phyloP scores from a whole-genome alignment of 2,329 filamentous ascomycete species.

The Arthroderma uncinatum region DNA sequence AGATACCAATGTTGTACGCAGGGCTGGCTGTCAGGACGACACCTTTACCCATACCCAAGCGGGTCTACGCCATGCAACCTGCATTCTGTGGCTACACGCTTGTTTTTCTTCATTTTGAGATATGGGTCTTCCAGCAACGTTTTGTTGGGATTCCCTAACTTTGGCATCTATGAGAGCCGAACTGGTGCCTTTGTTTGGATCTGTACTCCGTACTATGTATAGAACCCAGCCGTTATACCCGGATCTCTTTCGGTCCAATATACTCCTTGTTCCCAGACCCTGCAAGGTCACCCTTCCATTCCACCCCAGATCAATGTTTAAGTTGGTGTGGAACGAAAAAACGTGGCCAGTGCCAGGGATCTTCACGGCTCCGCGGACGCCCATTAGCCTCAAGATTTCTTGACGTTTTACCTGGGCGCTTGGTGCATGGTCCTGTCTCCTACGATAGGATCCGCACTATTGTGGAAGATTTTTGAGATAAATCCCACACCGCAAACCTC shows the following conservation, averaged over 20 bases:
- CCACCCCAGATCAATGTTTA: neutral
- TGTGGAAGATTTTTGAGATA: conserved; percentile 2
- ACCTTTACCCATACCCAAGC: neutral
- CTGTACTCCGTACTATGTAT: neutral
- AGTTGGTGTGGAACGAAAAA: neutral
- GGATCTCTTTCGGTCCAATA: neutral
- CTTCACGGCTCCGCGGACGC: neutral
- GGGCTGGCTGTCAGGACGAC: no score
- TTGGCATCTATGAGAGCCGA: neutral
- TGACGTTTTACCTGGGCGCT: neutral
- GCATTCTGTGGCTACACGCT: neutral
- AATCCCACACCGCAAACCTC: neutral
- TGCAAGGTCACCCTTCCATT: neutral
- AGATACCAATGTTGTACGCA: no score
- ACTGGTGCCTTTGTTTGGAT: neutral
- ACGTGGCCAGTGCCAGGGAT: neutral
- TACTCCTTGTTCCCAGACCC: neutral
- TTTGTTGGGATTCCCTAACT: neutral
- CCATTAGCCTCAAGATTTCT: neutral
- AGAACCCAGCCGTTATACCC: neutral
- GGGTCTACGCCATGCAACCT: neutral
- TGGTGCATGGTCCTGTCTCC: neutral
- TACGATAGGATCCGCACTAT: neutral
- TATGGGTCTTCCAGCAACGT: neutral
- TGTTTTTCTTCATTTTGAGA: neutral